Evolutionary conservation across 148 eudicot genomes (phyloP).

Genomic region (Rhododendron ferrugineum): DNA sequence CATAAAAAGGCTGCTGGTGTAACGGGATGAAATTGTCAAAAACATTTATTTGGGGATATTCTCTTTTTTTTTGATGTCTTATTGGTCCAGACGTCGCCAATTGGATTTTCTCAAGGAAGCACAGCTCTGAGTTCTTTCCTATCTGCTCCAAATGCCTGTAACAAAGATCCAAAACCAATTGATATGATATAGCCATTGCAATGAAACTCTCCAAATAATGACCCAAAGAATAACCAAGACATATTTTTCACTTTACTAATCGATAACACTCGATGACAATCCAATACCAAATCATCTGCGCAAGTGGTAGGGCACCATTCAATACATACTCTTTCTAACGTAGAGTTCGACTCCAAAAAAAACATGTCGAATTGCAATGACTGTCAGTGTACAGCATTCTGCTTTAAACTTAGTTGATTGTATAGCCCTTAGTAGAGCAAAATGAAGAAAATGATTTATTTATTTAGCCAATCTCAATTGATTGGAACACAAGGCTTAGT

Average conservation of each 20-base stretch:
- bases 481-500: neutral
- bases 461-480: neutral
- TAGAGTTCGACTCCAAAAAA: neutral
- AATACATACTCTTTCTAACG: neutral
- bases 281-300: neutral
- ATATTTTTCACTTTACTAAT: neutral
- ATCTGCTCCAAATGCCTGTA: slow-evolving; percentile 88
- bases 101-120: slow-evolving; percentile 45
- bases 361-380: neutral
- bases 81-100: neutral
- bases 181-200: neutral
- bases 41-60: neutral
- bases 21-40: neutral
- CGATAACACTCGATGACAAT: neutral
- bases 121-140: slow-evolving; percentile 68
- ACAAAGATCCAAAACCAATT: neutral
- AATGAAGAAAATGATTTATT: neutral
- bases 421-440: neutral
- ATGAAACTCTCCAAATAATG: neutral
- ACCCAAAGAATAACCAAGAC: neutral
- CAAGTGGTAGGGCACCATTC: neutral
- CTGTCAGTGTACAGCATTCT: neutral
- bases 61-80: neutral
- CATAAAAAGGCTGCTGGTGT: neutral
- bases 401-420: neutral